These are phyloP conservation scores for Eutypella sp. DNA, from an alignment of 2,329 filamentous ascomycete genomes.

Conservation along the genomic window DNA sequence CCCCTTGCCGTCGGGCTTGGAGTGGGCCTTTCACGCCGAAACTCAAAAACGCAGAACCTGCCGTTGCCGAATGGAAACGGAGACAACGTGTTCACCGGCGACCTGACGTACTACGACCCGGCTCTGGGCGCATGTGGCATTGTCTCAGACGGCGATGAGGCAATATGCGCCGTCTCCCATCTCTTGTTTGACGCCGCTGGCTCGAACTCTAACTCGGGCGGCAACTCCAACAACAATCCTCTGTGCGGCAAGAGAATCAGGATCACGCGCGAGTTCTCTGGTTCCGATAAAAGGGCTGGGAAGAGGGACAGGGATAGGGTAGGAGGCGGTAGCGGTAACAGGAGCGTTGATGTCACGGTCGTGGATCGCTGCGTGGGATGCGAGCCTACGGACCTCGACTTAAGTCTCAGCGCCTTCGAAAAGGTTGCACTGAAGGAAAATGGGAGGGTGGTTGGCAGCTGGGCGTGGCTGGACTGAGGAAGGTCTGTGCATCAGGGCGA, in stretches of 20 bases:
- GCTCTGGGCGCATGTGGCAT: constrained; percentile 65
- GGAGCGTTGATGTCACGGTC: constrained; percentile 51
- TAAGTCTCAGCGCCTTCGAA: constrained; percentile 42
- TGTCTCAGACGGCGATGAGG: constrained; percentile 46
- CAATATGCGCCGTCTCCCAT: constrained; percentile 63
- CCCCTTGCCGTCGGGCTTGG: constrained; percentile 23
- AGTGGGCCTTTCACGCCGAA: constrained; percentile 17
- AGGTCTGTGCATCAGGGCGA: no score
- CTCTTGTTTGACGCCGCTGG: constrained; percentile 58
- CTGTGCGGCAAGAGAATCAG: constrained; percentile 65
- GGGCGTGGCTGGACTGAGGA: constrained; percentile 30
- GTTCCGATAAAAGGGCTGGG: constrained; percentile 36
- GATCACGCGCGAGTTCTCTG: constrained; percentile 42
- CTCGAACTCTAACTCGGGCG: constrained; percentile 31
- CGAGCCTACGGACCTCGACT: constrained; percentile 40
- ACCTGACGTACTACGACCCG: constrained; percentile 65
- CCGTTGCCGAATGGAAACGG: constrained; percentile 15
- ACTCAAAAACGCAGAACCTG: constrained; percentile 7
- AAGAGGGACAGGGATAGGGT: no score
- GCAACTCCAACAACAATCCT: constrained; percentile 59
- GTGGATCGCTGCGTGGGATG: constrained; percentile 62
- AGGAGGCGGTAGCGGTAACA: no score
- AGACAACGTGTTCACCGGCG: constrained; percentile 45
- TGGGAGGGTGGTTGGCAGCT: constrained; percentile 32
- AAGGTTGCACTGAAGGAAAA: constrained; percentile 38